These are phyloP conservation scores for Pythium sukuiense DNA, from an alignment of 352 stramenopile genomes.

Conservation along the genomic window DNA sequence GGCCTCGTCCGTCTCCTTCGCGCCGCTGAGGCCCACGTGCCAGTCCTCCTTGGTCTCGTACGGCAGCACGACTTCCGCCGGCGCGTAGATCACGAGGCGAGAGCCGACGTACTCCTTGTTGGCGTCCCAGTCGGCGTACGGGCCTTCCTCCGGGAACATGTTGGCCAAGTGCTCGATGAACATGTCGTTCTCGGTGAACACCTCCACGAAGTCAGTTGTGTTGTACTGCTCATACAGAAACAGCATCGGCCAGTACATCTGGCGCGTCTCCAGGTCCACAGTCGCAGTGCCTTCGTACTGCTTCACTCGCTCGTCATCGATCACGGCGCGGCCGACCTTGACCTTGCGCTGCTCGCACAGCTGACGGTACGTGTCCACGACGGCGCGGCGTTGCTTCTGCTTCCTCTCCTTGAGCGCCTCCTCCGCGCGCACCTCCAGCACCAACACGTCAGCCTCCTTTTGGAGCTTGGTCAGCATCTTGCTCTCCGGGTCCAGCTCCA, in stretches of 20 bases:
- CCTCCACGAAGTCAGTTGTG: conserved; percentile 83
- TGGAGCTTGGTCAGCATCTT: conserved; percentile 76
- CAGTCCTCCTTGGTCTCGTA: conserved; percentile 67
- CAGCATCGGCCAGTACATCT: conserved; percentile 79
- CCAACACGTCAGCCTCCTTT: conserved; percentile 52
- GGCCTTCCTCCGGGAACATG: conserved; percentile 88
- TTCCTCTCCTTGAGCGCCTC: conserved; percentile 54
- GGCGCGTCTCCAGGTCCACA: conserved; percentile 54
- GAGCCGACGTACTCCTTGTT: conserved; percentile 74
- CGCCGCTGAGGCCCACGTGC: conserved; percentile 76
- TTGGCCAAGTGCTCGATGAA: conserved; percentile 87
- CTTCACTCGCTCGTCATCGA: conserved; percentile 77
- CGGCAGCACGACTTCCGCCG: conserved; percentile 67
- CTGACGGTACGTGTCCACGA: conserved; percentile 79
- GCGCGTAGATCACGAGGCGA: conserved; percentile 72
- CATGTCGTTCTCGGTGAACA: conserved; percentile 75
- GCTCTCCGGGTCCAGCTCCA: conserved; percentile 75
- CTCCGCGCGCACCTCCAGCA: conserved; percentile 64
- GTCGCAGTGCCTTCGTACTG: conserved; percentile 85
- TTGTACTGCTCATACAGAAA: conserved; percentile 87
- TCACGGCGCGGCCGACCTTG: conserved; percentile 67
- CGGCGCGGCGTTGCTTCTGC: conserved; percentile 61
- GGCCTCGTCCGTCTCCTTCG: conserved; percentile 65
- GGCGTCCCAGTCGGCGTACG: conserved; percentile 80
- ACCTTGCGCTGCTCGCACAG: conserved; percentile 64